phyloP scores from a whole-genome alignment of 805 yeast genomes.

The Metschnikowia sp. region DNA sequence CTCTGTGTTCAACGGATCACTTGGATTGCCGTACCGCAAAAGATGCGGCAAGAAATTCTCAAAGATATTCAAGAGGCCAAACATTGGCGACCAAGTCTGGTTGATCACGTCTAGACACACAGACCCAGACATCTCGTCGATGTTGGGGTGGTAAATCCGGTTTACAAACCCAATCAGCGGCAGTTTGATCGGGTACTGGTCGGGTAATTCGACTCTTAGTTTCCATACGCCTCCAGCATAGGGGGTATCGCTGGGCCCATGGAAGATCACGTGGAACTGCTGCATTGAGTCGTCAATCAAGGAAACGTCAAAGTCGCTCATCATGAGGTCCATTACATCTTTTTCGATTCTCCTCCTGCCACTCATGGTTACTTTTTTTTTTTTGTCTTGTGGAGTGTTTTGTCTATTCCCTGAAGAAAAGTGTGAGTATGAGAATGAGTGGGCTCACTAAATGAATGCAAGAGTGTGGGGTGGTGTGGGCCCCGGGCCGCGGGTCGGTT shows the following conservation, averaged over 20 bases:
- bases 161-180: slow-evolving; percentile 94
- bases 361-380: slow-evolving; percentile 11
- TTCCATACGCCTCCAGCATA: slow-evolving; percentile 90
- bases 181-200: slow-evolving; percentile 90
- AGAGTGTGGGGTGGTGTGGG: not conserved
- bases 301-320: slow-evolving; percentile 89
- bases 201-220: slow-evolving; percentile 89
- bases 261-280: slow-evolving; percentile 79
- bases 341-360: slow-evolving; percentile 77
- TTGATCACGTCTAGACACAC: slow-evolving; percentile 95
- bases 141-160: slow-evolving; percentile 91
- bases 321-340: slow-evolving; percentile 94
- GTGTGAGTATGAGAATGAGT: too few relatives aligned
- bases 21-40: slow-evolving; percentile 86
- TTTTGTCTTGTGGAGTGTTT: too few relatives aligned
- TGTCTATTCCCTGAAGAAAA: too few relatives aligned
- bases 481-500: not conserved
- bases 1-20: slow-evolving; percentile 89
- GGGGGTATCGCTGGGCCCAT: slow-evolving; percentile 80
- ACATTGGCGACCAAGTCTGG: slow-evolving; percentile 98
- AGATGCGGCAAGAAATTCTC: slow-evolving; percentile 92
- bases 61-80: slow-evolving; percentile 84
- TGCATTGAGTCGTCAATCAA: slow-evolving; percentile 74
- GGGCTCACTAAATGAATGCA: not conserved
- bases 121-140: slow-evolving; percentile 85